These are phyloP conservation scores for Botryotinia globosa DNA, from an alignment of 2,329 filamentous ascomycete genomes.

Conservation along the genomic window DNA sequence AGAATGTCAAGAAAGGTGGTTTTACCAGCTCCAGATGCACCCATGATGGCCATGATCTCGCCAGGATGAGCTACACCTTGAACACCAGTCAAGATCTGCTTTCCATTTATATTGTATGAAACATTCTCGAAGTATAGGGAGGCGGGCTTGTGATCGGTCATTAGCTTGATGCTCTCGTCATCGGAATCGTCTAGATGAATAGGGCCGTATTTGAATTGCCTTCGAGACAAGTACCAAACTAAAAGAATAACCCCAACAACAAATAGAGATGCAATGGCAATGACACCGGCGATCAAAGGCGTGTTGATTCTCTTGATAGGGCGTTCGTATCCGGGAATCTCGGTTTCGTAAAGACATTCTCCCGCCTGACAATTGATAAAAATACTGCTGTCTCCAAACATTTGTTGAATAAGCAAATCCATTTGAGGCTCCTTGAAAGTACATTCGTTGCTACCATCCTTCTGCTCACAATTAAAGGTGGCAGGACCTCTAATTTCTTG, in stretches of 20 bases:
- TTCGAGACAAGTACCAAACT: conserved; percentile 84
- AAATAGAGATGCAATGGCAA: conserved; percentile 81
- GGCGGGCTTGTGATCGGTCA: conserved; percentile 88
- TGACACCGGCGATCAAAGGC: conserved; percentile 89
- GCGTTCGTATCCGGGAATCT: conserved; percentile 85
- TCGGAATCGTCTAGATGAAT: conserved; percentile 86
- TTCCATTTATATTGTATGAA: conserved; percentile 81
- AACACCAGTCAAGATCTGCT: conserved; percentile 76
- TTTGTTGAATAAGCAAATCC: conserved; percentile 80
- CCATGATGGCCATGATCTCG: conserved; percentile 98
- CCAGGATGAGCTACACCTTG: conserved; percentile 87
- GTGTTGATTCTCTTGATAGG: conserved; percentile 96
- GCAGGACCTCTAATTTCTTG: conserved; percentile 84
- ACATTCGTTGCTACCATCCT: conserved; percentile 64
- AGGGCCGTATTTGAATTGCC: conserved; percentile 65
- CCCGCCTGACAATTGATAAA: conserved; percentile 77
- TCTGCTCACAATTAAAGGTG: conserved; percentile 70
- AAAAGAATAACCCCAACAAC: conserved; percentile 80
- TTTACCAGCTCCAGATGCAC: conserved; percentile 94
- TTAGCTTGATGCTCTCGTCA: conserved; percentile 80
- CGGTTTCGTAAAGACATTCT: conserved; percentile 89
- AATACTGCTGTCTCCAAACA: conserved; percentile 93
- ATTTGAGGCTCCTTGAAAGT: conserved; percentile 88
- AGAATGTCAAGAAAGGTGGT: conserved; percentile 96
- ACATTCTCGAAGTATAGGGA: conserved; percentile 86